Conservation (phyloP, 192 early-diverging fungal genomes). For the Entomortierella parvispora region DNA sequence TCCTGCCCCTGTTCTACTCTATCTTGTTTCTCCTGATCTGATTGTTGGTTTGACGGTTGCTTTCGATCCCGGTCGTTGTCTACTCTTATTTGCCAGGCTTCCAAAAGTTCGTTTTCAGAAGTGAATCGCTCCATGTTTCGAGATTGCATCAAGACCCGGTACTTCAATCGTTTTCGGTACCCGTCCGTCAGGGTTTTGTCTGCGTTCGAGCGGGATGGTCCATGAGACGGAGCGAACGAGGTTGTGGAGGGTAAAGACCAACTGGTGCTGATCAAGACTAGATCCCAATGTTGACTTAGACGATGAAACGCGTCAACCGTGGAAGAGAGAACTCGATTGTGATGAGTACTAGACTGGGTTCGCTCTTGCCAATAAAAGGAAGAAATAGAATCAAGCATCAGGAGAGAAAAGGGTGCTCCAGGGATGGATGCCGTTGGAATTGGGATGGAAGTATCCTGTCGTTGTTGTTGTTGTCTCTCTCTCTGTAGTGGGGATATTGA, state of each 20-base stretch:
- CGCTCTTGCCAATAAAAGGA: constrained; percentile 46
- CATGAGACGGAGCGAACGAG: neutral
- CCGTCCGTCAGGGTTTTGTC: constrained; percentile 34
- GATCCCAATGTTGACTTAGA: constrained; percentile 15
- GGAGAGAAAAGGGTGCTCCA: constrained; percentile 14
- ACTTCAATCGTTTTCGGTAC: constrained; percentile 19
- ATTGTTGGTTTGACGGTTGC: too few species aligned
- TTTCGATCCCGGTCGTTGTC: too few species aligned
- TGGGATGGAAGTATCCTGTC: neutral
- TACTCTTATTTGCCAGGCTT: constrained; percentile 14
- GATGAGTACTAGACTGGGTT: neutral
- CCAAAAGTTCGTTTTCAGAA: constrained; percentile 8
- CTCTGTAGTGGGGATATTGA: neutral
- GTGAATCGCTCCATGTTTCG: constrained; percentile 14
- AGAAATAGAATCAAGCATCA: constrained; percentile 38
- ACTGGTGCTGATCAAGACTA: constrained; percentile 28
- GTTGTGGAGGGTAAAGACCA: constrained; percentile 20
- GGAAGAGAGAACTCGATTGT: constrained; percentile 12
- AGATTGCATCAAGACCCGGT: constrained; percentile 38
- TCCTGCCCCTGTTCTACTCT: too few species aligned
- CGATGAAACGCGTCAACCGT: constrained; percentile 24
- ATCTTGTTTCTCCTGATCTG: too few species aligned
- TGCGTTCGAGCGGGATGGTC: neutral
- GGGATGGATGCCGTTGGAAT: neutral
- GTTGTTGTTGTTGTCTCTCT: constrained; percentile 3